Conservation (phyloP, 2,329 filamentous ascomycete species). For the Scedosporium aurantiacum region DNA sequence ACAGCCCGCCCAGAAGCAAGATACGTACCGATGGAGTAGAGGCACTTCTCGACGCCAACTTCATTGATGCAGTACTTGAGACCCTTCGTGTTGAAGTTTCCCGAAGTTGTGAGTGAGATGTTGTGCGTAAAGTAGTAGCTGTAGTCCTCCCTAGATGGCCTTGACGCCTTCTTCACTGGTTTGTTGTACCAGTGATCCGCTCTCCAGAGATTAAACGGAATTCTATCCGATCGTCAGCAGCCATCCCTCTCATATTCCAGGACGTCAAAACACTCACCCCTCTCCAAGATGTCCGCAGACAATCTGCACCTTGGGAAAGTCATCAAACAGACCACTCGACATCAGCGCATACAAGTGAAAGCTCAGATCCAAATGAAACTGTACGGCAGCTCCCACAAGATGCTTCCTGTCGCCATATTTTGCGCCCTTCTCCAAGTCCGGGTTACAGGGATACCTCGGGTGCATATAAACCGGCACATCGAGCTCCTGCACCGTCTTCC, state of each 20-base stretch:
- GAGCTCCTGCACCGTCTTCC: constrained; percentile 19
- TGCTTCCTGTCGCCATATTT: constrained; percentile 21
- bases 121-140: constrained; percentile 27
- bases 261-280: constrained; percentile 16
- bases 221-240: constrained; percentile 14
- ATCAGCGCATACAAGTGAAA: constrained; percentile 34
- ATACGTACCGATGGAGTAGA: constrained; percentile 27
- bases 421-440: constrained; percentile 16
- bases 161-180: constrained; percentile 23
- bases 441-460: constrained; percentile 19
- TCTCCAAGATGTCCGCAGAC: constrained; percentile 32
- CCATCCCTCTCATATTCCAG: not conserved
- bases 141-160: constrained; percentile 29
- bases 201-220: constrained; percentile 30
- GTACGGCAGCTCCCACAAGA: constrained; percentile 23
- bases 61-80: constrained; percentile 29
- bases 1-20: not conserved
- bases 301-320: constrained; percentile 27
- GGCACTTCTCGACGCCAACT: constrained; percentile 25
- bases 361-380: constrained; percentile 30
- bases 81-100: constrained; percentile 26
- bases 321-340: constrained; percentile 30
- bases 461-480: constrained; percentile 24
- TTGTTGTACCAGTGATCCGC: constrained; percentile 33
- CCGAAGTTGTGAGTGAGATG: constrained; percentile 29